Percentiles rank a stretch among this genome's conserved stretches.
These are phyloP conservation scores for Pseudogymnoascus sp. DNA, from an alignment of 2,329 filamentous ascomycete genomes.

Conservation along the genomic window DNA sequence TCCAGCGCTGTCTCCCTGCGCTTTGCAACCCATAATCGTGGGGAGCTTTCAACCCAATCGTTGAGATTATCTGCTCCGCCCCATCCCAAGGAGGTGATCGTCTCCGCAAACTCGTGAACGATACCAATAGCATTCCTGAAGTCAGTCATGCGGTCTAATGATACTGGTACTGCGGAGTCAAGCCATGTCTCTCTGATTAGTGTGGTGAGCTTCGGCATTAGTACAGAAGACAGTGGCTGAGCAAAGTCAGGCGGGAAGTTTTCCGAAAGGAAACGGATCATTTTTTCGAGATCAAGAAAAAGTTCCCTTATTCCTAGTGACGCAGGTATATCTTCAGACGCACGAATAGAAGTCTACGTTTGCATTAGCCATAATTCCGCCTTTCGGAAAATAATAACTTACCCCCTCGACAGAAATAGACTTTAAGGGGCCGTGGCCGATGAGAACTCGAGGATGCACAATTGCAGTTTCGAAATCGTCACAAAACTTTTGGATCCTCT, in stretches of 20 bases:
- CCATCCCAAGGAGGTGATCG: conserved; percentile 55
- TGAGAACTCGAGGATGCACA: conserved; percentile 49
- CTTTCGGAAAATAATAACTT: conserved; percentile 15
- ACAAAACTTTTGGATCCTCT: conserved; percentile 52
- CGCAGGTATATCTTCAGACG: conserved; percentile 31
- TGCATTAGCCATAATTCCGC: background rate
- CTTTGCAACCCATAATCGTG: conserved; percentile 76
- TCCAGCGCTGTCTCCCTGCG: conserved; percentile 74
- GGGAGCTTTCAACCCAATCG: conserved; percentile 73
- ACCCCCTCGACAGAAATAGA: conserved; percentile 36
- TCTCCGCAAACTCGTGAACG: conserved; percentile 54
- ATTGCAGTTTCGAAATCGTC: conserved; percentile 54
- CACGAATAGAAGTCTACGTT: conserved; percentile 34
- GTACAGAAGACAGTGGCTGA: conserved; percentile 53
- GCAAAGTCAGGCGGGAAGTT: conserved; percentile 47
- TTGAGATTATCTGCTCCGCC: conserved; percentile 53
- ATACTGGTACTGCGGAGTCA: conserved; percentile 64
- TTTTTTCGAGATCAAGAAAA: conserved; percentile 43
- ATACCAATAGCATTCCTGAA: conserved; percentile 65
- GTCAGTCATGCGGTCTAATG: conserved; percentile 57
- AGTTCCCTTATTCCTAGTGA: conserved; percentile 41
- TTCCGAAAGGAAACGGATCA: conserved; percentile 44
- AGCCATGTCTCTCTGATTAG: conserved; percentile 68
- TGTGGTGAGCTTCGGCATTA: conserved; percentile 61
- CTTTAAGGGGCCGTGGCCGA: conserved; percentile 27